phyloP scores from a whole-genome alignment of 805 yeast species.

The Nakazawaea peltata region DNA sequence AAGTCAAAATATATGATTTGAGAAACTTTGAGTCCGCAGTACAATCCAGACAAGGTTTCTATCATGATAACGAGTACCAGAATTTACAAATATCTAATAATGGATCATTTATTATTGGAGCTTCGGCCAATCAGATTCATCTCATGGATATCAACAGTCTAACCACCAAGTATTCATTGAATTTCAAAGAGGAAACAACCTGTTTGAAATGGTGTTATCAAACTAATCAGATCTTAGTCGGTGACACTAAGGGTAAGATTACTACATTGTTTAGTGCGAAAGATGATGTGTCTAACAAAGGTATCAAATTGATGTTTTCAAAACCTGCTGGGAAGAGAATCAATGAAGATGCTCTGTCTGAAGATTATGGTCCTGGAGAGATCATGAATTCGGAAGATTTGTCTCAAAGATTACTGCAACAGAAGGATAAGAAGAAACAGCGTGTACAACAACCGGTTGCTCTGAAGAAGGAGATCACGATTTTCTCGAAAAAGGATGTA shows the following conservation, averaged over 20 bases:
- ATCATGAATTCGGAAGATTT: slow-evolving; percentile 5
- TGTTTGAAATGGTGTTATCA: slow-evolving; percentile 15
- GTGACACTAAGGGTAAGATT: slow-evolving; percentile 11
- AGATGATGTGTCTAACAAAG: slow-evolving; percentile 14
- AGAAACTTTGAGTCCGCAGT: slow-evolving; percentile 14
- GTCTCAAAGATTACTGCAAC: not conserved
- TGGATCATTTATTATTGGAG: slow-evolving; percentile 4
- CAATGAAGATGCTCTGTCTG: slow-evolving; percentile 9
- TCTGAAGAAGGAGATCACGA: not conserved
- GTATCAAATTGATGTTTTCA: slow-evolving; percentile 13
- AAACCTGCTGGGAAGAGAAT: slow-evolving; percentile 14
- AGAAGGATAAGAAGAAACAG: slow-evolving; percentile 1
- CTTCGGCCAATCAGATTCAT: not conserved
- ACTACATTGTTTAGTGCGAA: slow-evolving; percentile 13
- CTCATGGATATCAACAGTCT: slow-evolving; percentile 11
- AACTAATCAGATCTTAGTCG: slow-evolving; percentile 18
- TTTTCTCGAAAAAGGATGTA: not conserved
- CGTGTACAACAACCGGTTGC: not conserved
- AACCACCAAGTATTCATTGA: slow-evolving; percentile 9
- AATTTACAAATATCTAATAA: slow-evolving; percentile 9
- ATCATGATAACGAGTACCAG: slow-evolving; percentile 9
- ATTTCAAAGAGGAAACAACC: slow-evolving; percentile 8
- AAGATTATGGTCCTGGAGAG: not conserved
- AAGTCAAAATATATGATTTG: slow-evolving; percentile 15
- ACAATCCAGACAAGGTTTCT: slow-evolving; percentile 11